Evolutionary conservation across 371 early-diverging fungal species (phyloP).

Genomic region (Rhizomucor pusillus): DNA sequence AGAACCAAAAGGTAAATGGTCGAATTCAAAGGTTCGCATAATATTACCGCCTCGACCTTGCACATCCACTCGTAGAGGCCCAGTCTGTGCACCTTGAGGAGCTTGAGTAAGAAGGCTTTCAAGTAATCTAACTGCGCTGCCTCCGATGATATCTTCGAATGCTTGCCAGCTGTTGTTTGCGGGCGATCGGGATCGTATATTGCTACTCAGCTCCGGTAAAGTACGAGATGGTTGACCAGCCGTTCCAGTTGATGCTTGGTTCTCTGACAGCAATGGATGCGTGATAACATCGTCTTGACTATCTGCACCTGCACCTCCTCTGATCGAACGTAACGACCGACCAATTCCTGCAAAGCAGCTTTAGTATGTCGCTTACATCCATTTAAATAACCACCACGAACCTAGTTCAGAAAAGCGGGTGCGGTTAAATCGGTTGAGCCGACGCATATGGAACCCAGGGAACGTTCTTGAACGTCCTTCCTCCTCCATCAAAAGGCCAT

Average conservation of each 20-base stretch:
- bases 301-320: conserved; percentile 12
- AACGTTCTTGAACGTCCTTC: conserved; percentile 19
- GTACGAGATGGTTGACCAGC: conserved; percentile 3
- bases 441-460: conserved; percentile 5
- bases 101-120: conserved; percentile 61
- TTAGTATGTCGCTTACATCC: too few relatives aligned
- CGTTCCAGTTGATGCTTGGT: conserved; percentile 18
- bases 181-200: conserved; percentile 10
- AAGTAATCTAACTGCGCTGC: conserved; percentile 65
- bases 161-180: conserved; percentile 55
- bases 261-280: conserved; percentile 69
- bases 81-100: conserved; percentile 25
- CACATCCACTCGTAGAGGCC: conserved; percentile 55
- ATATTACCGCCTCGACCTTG: conserved; percentile 40
- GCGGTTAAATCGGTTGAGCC: conserved; percentile 9
- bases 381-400: conserved; percentile 3
- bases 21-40: conserved; percentile 45
- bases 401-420: conserved; percentile 7
- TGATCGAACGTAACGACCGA: conserved; percentile 23
- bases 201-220: conserved; percentile 4
- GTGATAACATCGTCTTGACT: conserved; percentile 58
- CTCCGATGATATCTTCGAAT: conserved; percentile 71
- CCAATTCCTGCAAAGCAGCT: conserved; percentile 11
- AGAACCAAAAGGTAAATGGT: conserved; percentile 20
- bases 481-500: conserved; percentile 27